These are phyloP conservation scores for Annulohypoxylon bovei DNA, from an alignment of 495 filamentous ascomycete species.

Conservation along the genomic window DNA sequence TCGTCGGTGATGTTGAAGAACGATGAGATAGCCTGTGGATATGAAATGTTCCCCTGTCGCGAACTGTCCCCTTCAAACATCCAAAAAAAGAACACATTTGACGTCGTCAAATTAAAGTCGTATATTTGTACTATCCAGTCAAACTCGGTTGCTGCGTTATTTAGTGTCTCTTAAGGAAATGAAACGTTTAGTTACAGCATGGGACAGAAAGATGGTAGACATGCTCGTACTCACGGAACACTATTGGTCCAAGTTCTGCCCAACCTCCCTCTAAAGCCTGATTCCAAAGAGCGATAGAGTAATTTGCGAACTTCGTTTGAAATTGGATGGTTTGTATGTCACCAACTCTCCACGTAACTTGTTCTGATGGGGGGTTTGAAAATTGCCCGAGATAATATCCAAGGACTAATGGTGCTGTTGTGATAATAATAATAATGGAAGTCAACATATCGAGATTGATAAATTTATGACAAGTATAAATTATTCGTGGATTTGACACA, in stretches of 20 bases:
- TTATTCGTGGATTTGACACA: background rate
- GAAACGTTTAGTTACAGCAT: background rate
- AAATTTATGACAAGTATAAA: background rate
- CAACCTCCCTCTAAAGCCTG: background rate
- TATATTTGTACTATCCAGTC: slow-evolving; percentile 27
- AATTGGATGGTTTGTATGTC: slow-evolving; percentile 30
- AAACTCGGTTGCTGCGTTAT: slow-evolving; percentile 12
- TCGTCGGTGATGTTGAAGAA: slow-evolving; percentile 18
- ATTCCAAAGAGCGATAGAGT: slow-evolving; percentile 39
- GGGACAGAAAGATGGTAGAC: background rate
- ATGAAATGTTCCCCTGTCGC: slow-evolving; percentile 7
- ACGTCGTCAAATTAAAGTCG: slow-evolving; percentile 13
- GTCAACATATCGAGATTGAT: background rate
- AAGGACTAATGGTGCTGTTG: background rate
- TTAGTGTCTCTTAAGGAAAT: slow-evolving; percentile 11
- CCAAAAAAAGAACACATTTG: slow-evolving; percentile 27
- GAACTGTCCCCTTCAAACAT: slow-evolving; percentile 13
- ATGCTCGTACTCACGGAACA: slow-evolving; percentile 8
- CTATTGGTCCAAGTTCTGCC: slow-evolving; percentile 20
- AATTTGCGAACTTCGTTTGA: slow-evolving; percentile 15
- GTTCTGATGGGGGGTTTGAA: slow-evolving; percentile 3
- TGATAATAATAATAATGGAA: background rate
- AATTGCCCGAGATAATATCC: too few relatives aligned
- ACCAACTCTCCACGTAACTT: slow-evolving; percentile 24
- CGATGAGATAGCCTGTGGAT: background rate